Evolutionary conservation across 2,329 filamentous ascomycete species (phyloP).

Genomic region (Penicillium sp.): DNA sequence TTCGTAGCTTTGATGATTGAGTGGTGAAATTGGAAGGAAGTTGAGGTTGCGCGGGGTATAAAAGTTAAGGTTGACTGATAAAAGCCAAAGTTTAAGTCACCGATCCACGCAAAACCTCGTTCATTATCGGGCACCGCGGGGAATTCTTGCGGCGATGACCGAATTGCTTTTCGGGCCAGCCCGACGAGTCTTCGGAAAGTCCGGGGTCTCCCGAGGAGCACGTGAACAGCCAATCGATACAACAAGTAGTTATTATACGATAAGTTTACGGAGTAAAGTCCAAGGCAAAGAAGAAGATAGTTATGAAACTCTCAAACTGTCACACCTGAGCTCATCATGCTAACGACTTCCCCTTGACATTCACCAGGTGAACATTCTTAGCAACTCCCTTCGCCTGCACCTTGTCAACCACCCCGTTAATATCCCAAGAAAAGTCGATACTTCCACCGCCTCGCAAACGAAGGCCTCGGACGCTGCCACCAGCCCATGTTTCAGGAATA

Average conservation of each 20-base stretch:
- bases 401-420: conserved; percentile 3
- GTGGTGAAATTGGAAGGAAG: neutral
- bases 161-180: neutral
- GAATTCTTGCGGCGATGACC: conserved; percentile 1
- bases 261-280: neutral
- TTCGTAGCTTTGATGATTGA: neutral
- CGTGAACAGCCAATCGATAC: neutral
- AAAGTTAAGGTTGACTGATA: neutral
- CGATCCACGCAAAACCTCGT: neutral
- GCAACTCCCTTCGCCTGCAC: neutral
- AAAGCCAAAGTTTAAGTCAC: neutral
- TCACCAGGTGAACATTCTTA: conserved; percentile 3
- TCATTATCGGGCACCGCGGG: neutral
- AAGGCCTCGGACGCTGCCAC: conserved; percentile 10
- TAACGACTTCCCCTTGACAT: neutral
- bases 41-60: neutral
- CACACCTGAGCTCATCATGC: neutral
- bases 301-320: neutral
- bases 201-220: conserved; percentile 4
- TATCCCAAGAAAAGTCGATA: conserved; percentile 16
- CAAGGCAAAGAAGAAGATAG: neutral
- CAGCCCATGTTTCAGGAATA: conserved; percentile 11
- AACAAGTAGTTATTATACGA: neutral
- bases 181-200: neutral
- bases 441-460: conserved; percentile 11